Conservation (phyloP, 352 stramenopile species). For the Phytophthora sp. region DNA sequence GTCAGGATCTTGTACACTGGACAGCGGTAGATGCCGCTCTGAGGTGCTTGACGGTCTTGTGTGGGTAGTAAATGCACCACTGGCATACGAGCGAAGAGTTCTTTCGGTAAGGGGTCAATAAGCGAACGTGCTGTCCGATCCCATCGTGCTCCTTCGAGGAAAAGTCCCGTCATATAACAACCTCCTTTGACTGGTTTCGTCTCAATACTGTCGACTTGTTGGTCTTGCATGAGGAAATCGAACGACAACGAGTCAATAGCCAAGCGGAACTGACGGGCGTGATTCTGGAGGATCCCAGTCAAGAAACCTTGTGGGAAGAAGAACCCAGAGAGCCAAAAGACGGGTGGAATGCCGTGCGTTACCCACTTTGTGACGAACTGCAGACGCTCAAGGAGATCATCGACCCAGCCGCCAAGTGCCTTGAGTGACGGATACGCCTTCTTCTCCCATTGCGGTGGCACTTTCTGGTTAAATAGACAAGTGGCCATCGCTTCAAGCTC, state of each 20-base stretch:
- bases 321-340: conserved; percentile 93
- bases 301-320: conserved; percentile 94
- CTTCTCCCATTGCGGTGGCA: conserved; percentile 87
- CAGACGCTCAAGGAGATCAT: conserved; percentile 85
- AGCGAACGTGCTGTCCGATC: conserved; percentile 77
- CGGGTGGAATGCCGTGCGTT: conserved; percentile 68
- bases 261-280: conserved; percentile 86
- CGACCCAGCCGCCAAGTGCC: conserved; percentile 86
- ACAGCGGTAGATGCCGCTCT: conserved; percentile 91
- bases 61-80: conserved; percentile 88
- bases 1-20: conserved; percentile 97
- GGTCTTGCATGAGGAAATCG: conserved; percentile 81
- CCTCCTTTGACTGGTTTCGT: conserved; percentile 69
- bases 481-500: conserved; percentile 90
- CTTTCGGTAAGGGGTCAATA: conserved; percentile 89
- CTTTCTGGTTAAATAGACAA: conserved; percentile 89
- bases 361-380: conserved; percentile 81
- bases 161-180: conserved; percentile 92
- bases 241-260: conserved; percentile 94
- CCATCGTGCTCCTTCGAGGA: conserved; percentile 93
- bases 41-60: conserved; percentile 77
- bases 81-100: conserved; percentile 93
- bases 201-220: conserved; percentile 61
- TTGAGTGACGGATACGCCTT: conserved; percentile 93
- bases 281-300: conserved; percentile 93